These are phyloP conservation scores for Pythium rishiriense DNA, from an alignment of 352 stramenopile species.

Conservation along the genomic window DNA sequence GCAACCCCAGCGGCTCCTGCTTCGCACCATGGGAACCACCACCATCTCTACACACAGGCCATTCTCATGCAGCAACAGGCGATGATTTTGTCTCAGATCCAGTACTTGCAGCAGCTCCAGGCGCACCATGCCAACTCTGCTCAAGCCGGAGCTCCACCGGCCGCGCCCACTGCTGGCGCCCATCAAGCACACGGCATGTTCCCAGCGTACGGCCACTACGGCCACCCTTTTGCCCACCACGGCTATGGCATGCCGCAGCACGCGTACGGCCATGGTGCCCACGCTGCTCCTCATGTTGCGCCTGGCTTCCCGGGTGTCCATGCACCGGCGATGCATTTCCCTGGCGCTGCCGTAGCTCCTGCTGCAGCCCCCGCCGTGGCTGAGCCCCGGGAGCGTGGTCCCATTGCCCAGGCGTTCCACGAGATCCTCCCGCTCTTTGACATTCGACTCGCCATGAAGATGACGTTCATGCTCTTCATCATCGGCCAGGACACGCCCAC, in stretches of 20 bases:
- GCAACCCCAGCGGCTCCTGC: constrained; percentile 5
- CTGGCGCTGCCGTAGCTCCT: constrained; percentile 13
- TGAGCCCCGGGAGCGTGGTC: constrained; percentile 23
- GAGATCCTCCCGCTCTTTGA: constrained; percentile 70
- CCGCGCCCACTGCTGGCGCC: background rate
- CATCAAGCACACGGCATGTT: constrained; percentile 12
- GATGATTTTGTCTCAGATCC: constrained; percentile 77
- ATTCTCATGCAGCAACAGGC: constrained; percentile 80
- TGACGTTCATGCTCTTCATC: constrained; percentile 89
- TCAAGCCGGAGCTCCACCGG: background rate
- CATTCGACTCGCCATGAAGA: constrained; percentile 78
- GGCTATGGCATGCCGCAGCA: constrained; percentile 27
- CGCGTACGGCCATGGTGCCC: constrained; percentile 18
- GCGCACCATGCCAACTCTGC: constrained; percentile 28
- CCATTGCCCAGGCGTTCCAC: constrained; percentile 48
- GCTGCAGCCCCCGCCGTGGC: constrained; percentile 10
- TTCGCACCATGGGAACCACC: constrained; percentile 26
- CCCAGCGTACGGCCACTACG: constrained; percentile 25
- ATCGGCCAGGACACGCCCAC: constrained; percentile 82
- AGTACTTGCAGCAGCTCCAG: constrained; percentile 75
- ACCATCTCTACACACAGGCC: constrained; percentile 59
- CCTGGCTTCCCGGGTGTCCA: constrained; percentile 3
- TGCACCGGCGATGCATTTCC: background rate
- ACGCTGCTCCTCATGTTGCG: constrained; percentile 2
- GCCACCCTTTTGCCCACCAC: constrained; percentile 27